These are phyloP conservation scores for Mucor piriformis DNA, from an alignment of 371 early-diverging fungal genomes.

Conservation along the genomic window DNA sequence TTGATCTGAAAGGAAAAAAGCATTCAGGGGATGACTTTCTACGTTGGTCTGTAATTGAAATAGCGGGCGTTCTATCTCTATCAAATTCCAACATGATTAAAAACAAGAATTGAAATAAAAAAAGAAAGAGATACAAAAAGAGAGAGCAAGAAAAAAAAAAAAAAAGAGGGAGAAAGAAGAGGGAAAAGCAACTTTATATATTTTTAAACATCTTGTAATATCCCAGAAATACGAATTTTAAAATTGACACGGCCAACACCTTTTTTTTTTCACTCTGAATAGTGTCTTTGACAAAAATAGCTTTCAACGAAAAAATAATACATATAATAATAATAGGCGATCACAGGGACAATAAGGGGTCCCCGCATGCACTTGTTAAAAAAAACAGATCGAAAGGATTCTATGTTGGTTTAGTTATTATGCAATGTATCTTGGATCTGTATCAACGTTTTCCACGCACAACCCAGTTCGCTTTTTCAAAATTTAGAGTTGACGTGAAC, in stretches of 20 bases:
- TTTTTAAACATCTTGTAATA: not conserved
- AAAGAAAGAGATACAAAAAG: not conserved
- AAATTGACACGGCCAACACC: not conserved
- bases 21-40: slow-evolving; percentile 21
- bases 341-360: not conserved
- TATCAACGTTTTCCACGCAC: not conserved
- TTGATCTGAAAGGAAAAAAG: slow-evolving; percentile 6
- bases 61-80: not conserved
- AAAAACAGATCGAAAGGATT: not conserved
- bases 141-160: slow-evolving; percentile 1
- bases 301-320: no score
- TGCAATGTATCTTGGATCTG: not conserved
- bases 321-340: not conserved
- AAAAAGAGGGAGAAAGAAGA: not conserved
- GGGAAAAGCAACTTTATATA: slow-evolving; percentile 2
- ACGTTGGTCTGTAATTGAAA: slow-evolving; percentile 4
- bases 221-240: slow-evolving; percentile 2
- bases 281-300: not conserved
- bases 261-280: not conserved
- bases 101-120: not conserved
- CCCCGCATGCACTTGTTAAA: not conserved
- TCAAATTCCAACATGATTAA: not conserved
- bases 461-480: not conserved
- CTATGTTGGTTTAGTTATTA: not conserved
- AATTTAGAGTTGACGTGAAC: no score